A percentile compares a stretch with the other conserved stretches of the same genome.
phyloP scores from a whole-genome alignment of 2,329 filamentous ascomycete genomes.

The Penicillium sp. region DNA sequence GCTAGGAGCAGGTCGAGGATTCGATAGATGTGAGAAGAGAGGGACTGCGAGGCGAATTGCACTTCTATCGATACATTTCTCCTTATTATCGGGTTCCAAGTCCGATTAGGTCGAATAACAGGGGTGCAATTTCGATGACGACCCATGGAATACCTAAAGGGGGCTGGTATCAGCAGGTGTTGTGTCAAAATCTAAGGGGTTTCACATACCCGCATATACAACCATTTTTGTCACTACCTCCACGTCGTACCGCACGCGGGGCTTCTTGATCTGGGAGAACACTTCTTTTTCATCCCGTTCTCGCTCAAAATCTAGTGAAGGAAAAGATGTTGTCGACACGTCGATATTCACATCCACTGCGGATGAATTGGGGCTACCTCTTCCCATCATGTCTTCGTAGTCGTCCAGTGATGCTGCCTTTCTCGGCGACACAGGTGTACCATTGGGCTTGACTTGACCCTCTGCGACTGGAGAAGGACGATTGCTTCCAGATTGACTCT shows the following conservation, averaged over 20 bases:
- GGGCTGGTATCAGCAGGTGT: slow-evolving; percentile 3
- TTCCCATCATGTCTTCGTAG: slow-evolving; percentile 73
- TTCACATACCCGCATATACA: slow-evolving; percentile 76
- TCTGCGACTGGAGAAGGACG: slow-evolving; percentile 27
- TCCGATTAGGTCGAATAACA: slow-evolving; percentile 61
- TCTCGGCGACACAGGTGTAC: slow-evolving; percentile 41
- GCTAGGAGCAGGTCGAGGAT: slow-evolving; percentile 7
- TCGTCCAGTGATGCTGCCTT: slow-evolving; percentile 56
- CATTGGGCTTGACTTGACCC: slow-evolving; percentile 21
- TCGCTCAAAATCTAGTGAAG: slow-evolving; percentile 34
- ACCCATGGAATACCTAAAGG: slow-evolving; percentile 74
- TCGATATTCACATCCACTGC: slow-evolving; percentile 32
- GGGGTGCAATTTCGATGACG: slow-evolving; percentile 70
- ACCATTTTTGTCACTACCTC: slow-evolving; percentile 96
- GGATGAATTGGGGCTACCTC: slow-evolving; percentile 51
- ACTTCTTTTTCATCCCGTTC: slow-evolving; percentile 68
- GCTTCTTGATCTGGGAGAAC: slow-evolving; percentile 78
- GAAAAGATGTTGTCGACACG: slow-evolving; percentile 23
- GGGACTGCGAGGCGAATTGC: neutral
- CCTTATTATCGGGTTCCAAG: slow-evolving; percentile 18
- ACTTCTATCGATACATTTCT: neutral
- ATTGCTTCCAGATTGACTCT: slow-evolving; percentile 53
- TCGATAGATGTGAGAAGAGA: neutral
- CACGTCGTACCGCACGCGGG: slow-evolving; percentile 93
- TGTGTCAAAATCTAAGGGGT: neutral